Base-by-base conservation (phyloP, 768 basidiomycete genomes). In the Agaricus subrufescens region DNA sequence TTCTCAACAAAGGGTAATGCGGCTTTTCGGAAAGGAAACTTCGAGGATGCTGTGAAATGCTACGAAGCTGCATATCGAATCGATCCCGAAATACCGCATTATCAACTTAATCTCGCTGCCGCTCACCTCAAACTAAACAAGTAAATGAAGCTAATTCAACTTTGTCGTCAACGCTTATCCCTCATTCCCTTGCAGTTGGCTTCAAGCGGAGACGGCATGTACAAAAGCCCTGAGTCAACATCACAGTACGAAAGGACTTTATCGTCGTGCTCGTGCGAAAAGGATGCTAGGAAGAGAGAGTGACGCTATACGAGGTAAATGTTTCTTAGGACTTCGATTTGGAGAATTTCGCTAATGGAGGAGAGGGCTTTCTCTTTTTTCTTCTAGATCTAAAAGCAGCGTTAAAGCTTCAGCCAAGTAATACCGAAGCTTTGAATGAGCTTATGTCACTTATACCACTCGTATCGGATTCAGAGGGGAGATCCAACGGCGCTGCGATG, bases 51-150 rank as follows among this genome's bases (percentile, higher is more conserved):
- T 0, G 77, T 86, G 52, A 64, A 72, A 52, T 75, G 78, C 54
- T 90, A 90, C 66, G 75, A 81, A 63, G 67, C 70, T 4, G 88
- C 88, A 1, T 74, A 83, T 63, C 62, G 73, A 5, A 84, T 86
- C 43, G 87, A 89, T 62, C 80, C 86, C 2, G 88, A 89, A 65
- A 67, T 89, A 58, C 86, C 88, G 0, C 82, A 86, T 62, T 90
- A 90, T 61, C 84, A 87, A 63, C 78, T 89, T 37, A 90, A 90
- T 62, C 75, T 89, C 26, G 88, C 88, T 3, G 87, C 87, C 1
- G 87, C 88, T 0, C 76, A 89, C 65, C 67, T 90, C 37, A 90
- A 90, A 64, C 68, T 89, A 46, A 73, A 74, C 68, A 81, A 85
- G 88, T 90, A 67, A 57, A 85, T 71, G 43, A 23, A 40, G 3